Evolutionary conservation across 805 yeast species (phyloP).

Genomic region (Candida xyloterini): DNA sequence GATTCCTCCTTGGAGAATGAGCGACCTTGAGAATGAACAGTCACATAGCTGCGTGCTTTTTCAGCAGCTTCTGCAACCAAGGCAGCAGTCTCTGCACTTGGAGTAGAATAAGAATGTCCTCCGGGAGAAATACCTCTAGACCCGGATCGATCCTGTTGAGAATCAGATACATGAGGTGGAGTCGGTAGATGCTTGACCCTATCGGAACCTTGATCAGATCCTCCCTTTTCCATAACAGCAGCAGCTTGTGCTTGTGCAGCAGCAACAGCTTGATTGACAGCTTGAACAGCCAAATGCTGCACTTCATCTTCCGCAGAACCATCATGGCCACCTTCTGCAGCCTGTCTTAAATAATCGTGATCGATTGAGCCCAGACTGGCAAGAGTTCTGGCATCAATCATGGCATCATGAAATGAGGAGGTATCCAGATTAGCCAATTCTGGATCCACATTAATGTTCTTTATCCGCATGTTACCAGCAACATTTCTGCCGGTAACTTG

Average conservation of each 20-base stretch:
- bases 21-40: constrained; percentile 25
- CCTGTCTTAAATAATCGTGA: constrained; percentile 31
- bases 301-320: constrained; percentile 27
- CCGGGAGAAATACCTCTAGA: constrained; percentile 5
- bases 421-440: constrained; percentile 50
- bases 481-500: not conserved
- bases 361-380: constrained; percentile 42
- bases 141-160: constrained; percentile 6
- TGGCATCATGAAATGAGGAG: constrained; percentile 57
- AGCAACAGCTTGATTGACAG: constrained; percentile 26
- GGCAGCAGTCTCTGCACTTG: constrained; percentile 36
- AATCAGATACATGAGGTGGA: constrained; percentile 11
- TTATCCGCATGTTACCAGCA: constrained; percentile 1
- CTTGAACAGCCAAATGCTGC: constrained; percentile 33
- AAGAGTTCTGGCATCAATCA: constrained; percentile 63
- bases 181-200: constrained; percentile 12
- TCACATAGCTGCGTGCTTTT: constrained; percentile 37
- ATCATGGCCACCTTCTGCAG: constrained; percentile 21
- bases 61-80: constrained; percentile 43
- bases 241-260: constrained; percentile 24
- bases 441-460: constrained; percentile 49
- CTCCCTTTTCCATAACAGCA: constrained; percentile 25
- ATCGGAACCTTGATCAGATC: constrained; percentile 5
- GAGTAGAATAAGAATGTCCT: constrained; percentile 8
- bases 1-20: constrained; percentile 63